Base-by-base conservation (phyloP, 1,139 yeast genomes). In the Hansenula lynferdii region DNA sequence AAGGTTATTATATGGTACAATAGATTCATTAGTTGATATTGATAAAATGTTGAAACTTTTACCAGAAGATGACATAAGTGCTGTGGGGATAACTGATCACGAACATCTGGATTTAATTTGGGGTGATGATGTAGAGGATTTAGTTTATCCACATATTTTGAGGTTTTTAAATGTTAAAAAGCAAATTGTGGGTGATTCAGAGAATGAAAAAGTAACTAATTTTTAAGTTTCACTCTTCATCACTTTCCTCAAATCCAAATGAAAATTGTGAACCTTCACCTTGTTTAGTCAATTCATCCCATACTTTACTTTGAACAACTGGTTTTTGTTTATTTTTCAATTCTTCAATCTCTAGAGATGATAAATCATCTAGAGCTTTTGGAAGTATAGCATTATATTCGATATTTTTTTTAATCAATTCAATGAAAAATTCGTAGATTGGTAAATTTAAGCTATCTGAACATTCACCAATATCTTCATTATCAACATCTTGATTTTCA, bases 91-190 rank as follows among this genome's bases (percentile, higher is more conserved):
- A 2, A 51, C 49, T 2, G 48, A 51, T 16, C 72, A 87, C 56
- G 97, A 90, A 61, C 97, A 90, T 62, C 65, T 90, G 43, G 97
- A 90, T 57, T 73, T 90, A 49, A 65, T 90, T 21, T 90, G 97
- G 97, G 96, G 96, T 8, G 64, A 69, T 26, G 76, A 80, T 40
- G 84, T 83, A 1, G 75, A 74, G 29, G 62, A 66, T 4, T 57
- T 67, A 33, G 84, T 81, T 9, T 65, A 75, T 37, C 67, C 71
- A 11, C 73, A 77, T 47, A 81, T 85, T 0, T 55, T 77, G 24
- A 53, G 59, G 43, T 67, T 68, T 43, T 51, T 69, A 18, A 49
- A 54, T 15, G 30, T 30, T 15, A 30, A 30, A 30, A 22, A 21
- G 12, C 18, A 30, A 20, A 10, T 22, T 7, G 6, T 30, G 16